Evolutionary conservation across 164 flowering plant genomes (phyloP).

Genomic region (Macadamia integrifolia): DNA sequence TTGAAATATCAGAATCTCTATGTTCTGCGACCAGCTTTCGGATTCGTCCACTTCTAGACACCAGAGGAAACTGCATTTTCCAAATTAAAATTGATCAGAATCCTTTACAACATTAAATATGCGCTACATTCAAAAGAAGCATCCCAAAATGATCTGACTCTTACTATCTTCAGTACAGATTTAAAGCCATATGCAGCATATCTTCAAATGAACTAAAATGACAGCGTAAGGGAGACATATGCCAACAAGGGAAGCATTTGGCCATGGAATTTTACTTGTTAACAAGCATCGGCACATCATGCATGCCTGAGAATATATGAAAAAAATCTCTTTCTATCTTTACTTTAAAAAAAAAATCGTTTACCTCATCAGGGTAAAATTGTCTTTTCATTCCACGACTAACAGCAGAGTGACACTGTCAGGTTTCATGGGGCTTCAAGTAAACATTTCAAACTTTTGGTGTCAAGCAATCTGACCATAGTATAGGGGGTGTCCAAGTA

Average conservation of each 20-base stretch:
- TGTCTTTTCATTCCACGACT: too few relatives aligned
- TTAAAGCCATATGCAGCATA: background rate
- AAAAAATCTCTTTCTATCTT: too few relatives aligned
- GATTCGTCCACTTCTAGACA: constrained; percentile 75
- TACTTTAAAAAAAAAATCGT: too few relatives aligned
- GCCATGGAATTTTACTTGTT: background rate
- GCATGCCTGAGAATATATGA: background rate
- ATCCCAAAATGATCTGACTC: background rate
- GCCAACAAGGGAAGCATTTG: background rate
- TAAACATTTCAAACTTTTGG: too few relatives aligned
- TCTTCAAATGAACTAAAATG: background rate
- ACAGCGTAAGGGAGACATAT: background rate
- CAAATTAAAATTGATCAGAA: constrained; percentile 4
- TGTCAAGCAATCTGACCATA: too few relatives aligned
- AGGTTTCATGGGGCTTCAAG: too few relatives aligned
- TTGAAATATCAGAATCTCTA: constrained; percentile 54
- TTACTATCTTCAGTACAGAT: background rate
- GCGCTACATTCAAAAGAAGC: background rate
- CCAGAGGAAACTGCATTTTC: constrained; percentile 76
- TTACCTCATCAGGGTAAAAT: too few relatives aligned
- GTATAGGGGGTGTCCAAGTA: too few relatives aligned
- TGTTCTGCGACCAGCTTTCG: constrained; percentile 65
- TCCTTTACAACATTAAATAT: background rate
- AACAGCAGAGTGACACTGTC: too few relatives aligned
- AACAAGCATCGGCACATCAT: background rate